Percentiles rank a stretch among this genome's conserved stretches.
phyloP scores from a whole-genome alignment of 139 green algal species.

The Parachlorella kessleri region DNA sequence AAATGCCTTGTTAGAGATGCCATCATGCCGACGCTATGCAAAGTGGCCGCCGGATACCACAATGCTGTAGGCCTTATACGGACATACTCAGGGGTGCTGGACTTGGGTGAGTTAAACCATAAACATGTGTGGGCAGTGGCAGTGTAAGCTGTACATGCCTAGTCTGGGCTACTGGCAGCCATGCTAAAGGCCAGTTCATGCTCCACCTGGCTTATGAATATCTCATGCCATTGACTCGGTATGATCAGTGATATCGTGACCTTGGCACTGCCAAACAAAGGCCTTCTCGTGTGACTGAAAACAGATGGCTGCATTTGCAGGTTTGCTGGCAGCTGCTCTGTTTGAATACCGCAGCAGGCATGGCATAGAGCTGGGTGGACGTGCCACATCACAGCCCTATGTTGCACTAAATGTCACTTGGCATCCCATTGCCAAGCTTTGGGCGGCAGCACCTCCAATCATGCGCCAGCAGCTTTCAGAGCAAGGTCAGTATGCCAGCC shows the following conservation, averaged over 20 bases:
- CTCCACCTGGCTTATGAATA: neutral
- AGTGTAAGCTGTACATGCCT: neutral
- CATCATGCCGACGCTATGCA: neutral
- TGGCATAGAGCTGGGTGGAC: neutral
- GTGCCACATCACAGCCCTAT: neutral
- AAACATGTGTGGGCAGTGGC: neutral
- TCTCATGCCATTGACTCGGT: neutral
- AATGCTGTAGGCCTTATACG: neutral
- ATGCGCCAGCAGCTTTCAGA: neutral
- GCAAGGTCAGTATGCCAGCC: neutral
- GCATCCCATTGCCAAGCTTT: neutral
- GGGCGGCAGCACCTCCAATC: too few relatives aligned
- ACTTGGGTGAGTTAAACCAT: neutral
- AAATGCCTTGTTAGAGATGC: neutral
- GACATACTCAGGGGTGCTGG: neutral
- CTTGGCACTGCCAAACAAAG: neutral
- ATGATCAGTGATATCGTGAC: neutral
- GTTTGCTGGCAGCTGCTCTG: neutral
- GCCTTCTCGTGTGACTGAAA: too few relatives aligned
- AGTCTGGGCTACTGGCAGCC: neutral
- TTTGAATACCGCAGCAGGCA: neutral
- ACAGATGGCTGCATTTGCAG: too few relatives aligned
- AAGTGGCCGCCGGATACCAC: neutral
- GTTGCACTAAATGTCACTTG: neutral
- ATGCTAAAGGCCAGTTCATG: neutral